Base-by-base conservation (phyloP, 2,329 filamentous ascomycete species). In the Cladobotryum mycophilum region DNA sequence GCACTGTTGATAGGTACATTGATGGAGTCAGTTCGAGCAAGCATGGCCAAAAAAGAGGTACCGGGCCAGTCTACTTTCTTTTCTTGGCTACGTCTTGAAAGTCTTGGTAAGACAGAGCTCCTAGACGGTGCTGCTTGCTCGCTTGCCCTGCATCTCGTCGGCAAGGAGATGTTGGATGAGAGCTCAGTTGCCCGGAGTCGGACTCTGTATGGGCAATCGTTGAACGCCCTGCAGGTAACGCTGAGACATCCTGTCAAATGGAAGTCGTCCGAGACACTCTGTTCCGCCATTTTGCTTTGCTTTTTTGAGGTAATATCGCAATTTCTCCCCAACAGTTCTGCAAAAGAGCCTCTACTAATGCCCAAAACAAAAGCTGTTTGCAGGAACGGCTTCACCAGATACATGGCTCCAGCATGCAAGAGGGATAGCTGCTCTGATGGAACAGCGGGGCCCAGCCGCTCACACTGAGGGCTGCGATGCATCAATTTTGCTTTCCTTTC, bases 251-350 rank as follows among this genome's bases (percentile, higher is more conserved):
- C 64, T 2, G 55, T 55, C 14, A 64, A 67, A 52, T 73, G 70
- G 70, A 67, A 60, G 52, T 58, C 66, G 13, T 60, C 67, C 1
- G 70, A 72, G 57, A 73, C 70, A n/a, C 57, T 72, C 22, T 71
- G 67, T 47, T 60, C 74, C 2, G 64, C 68, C 41, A 70, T 72
- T 56, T 55, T 73, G 37, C 56, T 72, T 38, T 69, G 69, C 48
- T 57, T 70, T 14, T 72, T 65, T 34, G 70, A 72, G 64, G 67
- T 71, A 60, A 44, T 18, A 6, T 36, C 17, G 20, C 15, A n/a
- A 11, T 48, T 45, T 15, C 30, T 42, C 20, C 25, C 43, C 40
- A 35, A 20, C 12, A n/a, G 17, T 18, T 25, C 33, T 43, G 25
- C 45, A 20, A 20, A 20, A 20, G 40, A 41, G 34, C 52, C 42